A percentile compares a stretch with the other conserved stretches of the same genome.
Evolutionary conservation across 495 filamentous ascomycete species (phyloP).

Genomic region (Penicillium bialowiezense): DNA sequence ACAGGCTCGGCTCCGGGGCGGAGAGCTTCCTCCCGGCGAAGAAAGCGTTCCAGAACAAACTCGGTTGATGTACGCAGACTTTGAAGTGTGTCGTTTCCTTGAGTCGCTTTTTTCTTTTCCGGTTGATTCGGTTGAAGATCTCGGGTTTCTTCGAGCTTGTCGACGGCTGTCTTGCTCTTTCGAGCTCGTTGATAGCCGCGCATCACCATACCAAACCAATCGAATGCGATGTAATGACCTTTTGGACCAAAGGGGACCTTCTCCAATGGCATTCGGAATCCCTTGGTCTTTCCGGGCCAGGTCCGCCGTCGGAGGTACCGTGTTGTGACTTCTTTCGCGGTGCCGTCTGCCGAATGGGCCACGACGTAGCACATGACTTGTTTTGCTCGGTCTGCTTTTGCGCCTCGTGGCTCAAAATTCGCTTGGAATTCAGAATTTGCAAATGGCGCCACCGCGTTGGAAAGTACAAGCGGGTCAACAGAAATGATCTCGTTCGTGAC

Average conservation of each 20-base stretch:
- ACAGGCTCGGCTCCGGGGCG: constrained; percentile 65
- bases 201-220: constrained; percentile 86
- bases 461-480: constrained; percentile 71
- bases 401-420: constrained; percentile 78
- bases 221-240: constrained; percentile 67
- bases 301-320: constrained; percentile 82
- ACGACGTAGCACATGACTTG: constrained; percentile 93
- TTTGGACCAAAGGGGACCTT: constrained; percentile 75
- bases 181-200: constrained; percentile 63
- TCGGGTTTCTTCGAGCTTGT: constrained; percentile 72
- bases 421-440: constrained; percentile 69
- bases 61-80: constrained; percentile 83
- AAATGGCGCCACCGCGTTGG: constrained; percentile 62
- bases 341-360: constrained; percentile 78
- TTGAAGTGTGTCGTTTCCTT: constrained; percentile 76
- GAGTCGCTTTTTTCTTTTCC: constrained; percentile 65
- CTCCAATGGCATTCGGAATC: constrained; percentile 69
- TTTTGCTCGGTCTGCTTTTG: constrained; percentile 76
- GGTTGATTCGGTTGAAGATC: constrained; percentile 70
- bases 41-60: constrained; percentile 81
- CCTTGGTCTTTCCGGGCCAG: constrained; percentile 90
- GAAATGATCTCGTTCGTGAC: constrained; percentile 72
- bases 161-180: constrained; percentile 60
- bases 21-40: constrained; percentile 90
- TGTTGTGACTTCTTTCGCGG: constrained; percentile 92